phyloP scores from a whole-genome alignment of 1,284 basidiomycete species.

The Ceratobasidium sp. region DNA sequence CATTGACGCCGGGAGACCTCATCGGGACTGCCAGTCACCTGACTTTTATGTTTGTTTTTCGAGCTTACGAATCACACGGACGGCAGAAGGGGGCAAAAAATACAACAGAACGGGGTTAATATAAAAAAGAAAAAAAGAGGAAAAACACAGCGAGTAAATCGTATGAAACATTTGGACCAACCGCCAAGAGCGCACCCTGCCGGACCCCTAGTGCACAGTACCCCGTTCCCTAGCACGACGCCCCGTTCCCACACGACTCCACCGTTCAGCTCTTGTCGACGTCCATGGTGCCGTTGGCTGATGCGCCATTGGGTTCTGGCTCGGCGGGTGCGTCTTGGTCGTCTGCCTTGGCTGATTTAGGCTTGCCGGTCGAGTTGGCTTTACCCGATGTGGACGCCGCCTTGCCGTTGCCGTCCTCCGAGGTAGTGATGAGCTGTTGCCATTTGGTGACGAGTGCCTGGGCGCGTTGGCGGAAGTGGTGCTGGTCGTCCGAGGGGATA shows the following conservation, averaged over 20 bases:
- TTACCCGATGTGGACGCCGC: neutral
- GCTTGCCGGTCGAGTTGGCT: neutral
- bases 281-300: constrained; percentile 20
- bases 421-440: constrained; percentile 54
- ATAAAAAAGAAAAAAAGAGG: constrained; percentile 17
- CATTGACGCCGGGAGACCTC: too few relatives aligned
- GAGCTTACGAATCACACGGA: neutral
- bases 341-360: constrained; percentile 1
- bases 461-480: constrained; percentile 83
- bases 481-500: constrained; percentile 85
- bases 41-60: neutral
- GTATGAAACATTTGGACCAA: constrained; percentile 11
- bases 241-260: neutral
- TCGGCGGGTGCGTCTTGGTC: constrained; percentile 38
- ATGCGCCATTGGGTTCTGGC: constrained; percentile 31
- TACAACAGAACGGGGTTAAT: constrained; percentile 25
- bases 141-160: neutral
- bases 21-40: too few relatives aligned
- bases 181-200: neutral
- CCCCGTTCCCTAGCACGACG: neutral
- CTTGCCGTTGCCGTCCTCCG: neutral
- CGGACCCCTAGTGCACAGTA: neutral
- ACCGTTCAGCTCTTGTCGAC: constrained; percentile 10
- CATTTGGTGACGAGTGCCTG: constrained; percentile 75
- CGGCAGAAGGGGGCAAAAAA: neutral